Evolutionary conservation across 352 stramenopile species (phyloP).

Genomic region (Globisporangium camurandrum): DNA sequence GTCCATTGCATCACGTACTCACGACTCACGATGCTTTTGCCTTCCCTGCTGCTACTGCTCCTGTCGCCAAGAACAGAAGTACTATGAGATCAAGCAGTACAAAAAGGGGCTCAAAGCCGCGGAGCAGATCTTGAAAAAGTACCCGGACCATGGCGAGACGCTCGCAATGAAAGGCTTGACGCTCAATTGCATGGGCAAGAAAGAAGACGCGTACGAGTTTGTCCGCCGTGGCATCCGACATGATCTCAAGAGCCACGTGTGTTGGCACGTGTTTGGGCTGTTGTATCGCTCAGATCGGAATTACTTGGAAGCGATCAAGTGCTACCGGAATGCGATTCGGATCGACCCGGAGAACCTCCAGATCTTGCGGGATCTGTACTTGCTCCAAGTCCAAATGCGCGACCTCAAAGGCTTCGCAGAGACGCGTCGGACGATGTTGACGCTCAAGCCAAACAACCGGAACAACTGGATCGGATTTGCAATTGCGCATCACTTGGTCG

Average conservation of each 20-base stretch:
- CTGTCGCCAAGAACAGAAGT: conserved; percentile 68
- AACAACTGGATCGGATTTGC: conserved; percentile 98
- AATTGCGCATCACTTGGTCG: conserved; percentile 92
- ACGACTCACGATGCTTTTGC: background rate
- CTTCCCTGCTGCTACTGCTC: background rate
- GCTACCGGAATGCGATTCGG: conserved; percentile 95
- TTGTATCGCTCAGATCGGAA: conserved; percentile 95
- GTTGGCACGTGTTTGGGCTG: conserved; percentile 98
- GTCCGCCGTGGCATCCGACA: conserved; percentile 92
- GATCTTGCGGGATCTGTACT: conserved; percentile 95
- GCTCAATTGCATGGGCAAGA: conserved; percentile 92
- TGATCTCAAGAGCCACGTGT: conserved; percentile 94
- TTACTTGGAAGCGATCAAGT: conserved; percentile 98
- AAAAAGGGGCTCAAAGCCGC: conserved; percentile 97
- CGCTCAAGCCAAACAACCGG: conserved; percentile 90
- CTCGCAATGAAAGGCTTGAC: conserved; percentile 98
- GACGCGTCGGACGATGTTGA: conserved; percentile 91
- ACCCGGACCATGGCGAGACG: conserved; percentile 95
- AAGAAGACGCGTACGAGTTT: conserved; percentile 95
- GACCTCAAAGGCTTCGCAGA: conserved; percentile 91
- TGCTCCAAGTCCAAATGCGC: conserved; percentile 93
- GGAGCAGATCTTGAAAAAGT: conserved; percentile 94
- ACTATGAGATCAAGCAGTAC: conserved; percentile 98
- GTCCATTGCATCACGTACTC: background rate
- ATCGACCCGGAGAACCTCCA: conserved; percentile 97